Evolutionary conservation across 2,329 filamentous ascomycete genomes (phyloP).

Genomic region (Immersiporthe knoxdaviesiana): DNA sequence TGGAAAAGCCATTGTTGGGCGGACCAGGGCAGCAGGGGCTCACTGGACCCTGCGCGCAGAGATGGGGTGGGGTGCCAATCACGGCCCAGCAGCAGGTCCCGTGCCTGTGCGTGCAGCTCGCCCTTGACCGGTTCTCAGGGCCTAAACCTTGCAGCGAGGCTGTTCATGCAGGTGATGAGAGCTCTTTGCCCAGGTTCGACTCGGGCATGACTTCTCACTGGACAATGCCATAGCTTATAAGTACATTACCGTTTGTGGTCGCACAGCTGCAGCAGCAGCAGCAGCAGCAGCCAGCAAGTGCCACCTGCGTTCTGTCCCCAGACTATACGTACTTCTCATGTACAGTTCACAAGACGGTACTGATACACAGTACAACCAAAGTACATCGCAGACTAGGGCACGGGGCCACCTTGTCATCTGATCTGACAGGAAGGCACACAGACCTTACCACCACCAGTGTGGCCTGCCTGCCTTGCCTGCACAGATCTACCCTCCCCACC

Average conservation of each 20-base stretch:
- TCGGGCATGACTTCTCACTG: not conserved
- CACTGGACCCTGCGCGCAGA: conserved; percentile 1
- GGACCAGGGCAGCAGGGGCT: not conserved
- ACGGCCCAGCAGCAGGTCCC: conserved; percentile 1
- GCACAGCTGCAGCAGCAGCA: not conserved
- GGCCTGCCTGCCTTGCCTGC: not conserved
- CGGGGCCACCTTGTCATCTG: not conserved
- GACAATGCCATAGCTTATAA: not conserved
- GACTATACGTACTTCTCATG: not conserved
- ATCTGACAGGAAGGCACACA: conserved; percentile 2
- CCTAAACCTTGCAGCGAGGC: not conserved
- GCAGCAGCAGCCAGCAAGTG: conserved; percentile 1
- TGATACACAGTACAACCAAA: not conserved
- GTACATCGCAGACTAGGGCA: not conserved
- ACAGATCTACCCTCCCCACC: not conserved
- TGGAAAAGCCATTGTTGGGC: not conserved
- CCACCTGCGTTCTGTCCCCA: conserved; percentile 10
- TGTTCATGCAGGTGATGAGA: conserved; percentile 5
- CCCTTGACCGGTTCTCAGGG: not conserved
- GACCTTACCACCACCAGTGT: too few relatives aligned
- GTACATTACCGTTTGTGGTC: not conserved
- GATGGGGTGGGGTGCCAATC: not conserved
- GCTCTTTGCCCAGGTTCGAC: not conserved
- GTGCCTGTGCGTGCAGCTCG: conserved; percentile 4
- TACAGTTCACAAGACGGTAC: not conserved